Conservation (phyloP, 1,284 basidiomycete species). For the Macrocystidia cucumis region DNA sequence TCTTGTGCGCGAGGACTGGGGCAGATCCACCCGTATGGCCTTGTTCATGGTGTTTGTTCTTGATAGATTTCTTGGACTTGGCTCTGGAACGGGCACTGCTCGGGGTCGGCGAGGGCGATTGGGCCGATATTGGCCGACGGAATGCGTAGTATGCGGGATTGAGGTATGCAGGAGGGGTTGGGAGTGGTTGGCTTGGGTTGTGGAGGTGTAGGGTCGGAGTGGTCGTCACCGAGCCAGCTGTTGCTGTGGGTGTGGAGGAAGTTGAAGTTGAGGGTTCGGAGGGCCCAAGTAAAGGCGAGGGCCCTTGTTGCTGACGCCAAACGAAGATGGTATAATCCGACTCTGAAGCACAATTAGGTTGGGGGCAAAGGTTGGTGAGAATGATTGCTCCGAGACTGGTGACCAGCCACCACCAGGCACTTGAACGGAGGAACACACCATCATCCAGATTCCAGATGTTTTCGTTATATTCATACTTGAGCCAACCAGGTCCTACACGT, state of each 20-base stretch:
- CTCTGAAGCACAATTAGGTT: no score
- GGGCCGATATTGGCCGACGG: slow-evolving; percentile 16
- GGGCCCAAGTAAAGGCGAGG: not conserved
- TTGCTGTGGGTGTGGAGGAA: slow-evolving; percentile 9
- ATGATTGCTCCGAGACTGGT: slow-evolving; percentile 4
- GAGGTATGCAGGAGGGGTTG: slow-evolving; percentile 49
- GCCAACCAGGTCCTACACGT: slow-evolving; percentile 65
- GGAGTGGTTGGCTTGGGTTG: slow-evolving; percentile 53
- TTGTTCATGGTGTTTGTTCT: slow-evolving; percentile 35
- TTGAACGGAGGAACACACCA: slow-evolving; percentile 31
- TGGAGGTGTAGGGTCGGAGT: slow-evolving; percentile 58
- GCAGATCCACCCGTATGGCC: no score
- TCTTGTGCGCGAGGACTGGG: slow-evolving; percentile 59
- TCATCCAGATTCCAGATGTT: slow-evolving; percentile 76
- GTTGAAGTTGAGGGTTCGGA: slow-evolving; percentile 12
- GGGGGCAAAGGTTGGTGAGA: no score
- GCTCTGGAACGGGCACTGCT: no score
- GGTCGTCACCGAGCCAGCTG: no score
- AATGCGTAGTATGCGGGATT: slow-evolving; percentile 70
- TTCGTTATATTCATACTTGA: slow-evolving; percentile 74
- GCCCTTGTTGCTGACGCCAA: slow-evolving; percentile 51
- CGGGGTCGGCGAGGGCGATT: slow-evolving; percentile 16
- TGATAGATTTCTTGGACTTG: slow-evolving; percentile 23
- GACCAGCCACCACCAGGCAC: slow-evolving; percentile 1
- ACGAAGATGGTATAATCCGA: slow-evolving; percentile 74